Base-by-base conservation (phyloP, 306 rosid genomes). In the Cicer judaicum region DNA sequence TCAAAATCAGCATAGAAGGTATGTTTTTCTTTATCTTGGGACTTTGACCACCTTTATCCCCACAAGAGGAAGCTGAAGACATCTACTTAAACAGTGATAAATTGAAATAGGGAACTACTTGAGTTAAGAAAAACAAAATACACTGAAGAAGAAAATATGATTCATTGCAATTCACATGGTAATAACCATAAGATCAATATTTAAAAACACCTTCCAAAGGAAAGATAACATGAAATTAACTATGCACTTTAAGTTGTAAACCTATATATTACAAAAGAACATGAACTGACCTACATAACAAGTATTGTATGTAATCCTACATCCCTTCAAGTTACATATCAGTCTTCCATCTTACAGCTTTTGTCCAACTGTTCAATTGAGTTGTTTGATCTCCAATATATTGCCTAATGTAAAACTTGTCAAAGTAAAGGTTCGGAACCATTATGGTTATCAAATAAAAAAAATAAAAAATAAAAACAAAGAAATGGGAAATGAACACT, bases 251-350 rank as follows among this genome's bases (percentile, higher is more conserved):
- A 63, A 74, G 54, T 71, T 57, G 80, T 53, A 79, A 82, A 68
- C 78, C 82, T 78, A 36, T 79, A 87, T 67, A 78, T 76, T 73
- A 87, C 84, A 83, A 89, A 84, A 77, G 81, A 82, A 68, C 82
- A 74, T 76, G 69, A 79, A 52, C 80, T 70, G 81, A 68, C 73
- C 88, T 83, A 86, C 82, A 76, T 39, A 66, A 86, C 78, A 78
- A 83, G 44, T 78, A 73, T 80, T 82, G 52, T 54, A 84, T 87
- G 75, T 76, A 75, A 66, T 80, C 87, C 89, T 85, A 87, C 84
- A 72, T 80, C 71, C 90, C 82, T 84, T 83, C 86, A 80, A 65
- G 83, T 83, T 85, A 87, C 82, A 83, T 88, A 73, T 83, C 80
- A 78, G 59, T 71, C 93, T 81, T 82, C 81, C 87, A 80, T 73